Conservation (phyloP, 2,329 filamentous ascomycete genomes). For the Celoporthe dispersa region DNA sequence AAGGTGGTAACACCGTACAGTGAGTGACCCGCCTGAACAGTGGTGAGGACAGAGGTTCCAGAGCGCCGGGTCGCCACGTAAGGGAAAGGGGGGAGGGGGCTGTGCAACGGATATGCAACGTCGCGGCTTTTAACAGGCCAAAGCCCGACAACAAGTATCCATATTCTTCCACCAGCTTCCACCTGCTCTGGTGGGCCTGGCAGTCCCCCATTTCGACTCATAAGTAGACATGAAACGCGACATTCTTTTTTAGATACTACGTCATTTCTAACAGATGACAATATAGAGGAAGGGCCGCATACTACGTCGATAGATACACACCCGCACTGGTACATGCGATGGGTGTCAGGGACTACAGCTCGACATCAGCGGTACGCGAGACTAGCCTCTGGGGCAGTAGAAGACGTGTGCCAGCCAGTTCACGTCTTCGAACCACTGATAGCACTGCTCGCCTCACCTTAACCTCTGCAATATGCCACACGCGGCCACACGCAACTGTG, state of each 20-base stretch:
- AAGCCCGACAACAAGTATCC: background rate
- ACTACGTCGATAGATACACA: background rate
- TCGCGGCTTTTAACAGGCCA: constrained; percentile 4
- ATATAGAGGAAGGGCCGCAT: background rate
- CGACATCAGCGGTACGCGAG: background rate
- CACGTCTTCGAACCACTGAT: background rate
- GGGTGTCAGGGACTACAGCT: background rate
- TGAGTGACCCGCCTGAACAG: background rate
- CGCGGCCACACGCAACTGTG: background rate
- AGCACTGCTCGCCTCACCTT: background rate
- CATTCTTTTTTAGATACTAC: background rate
- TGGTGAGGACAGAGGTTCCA: background rate
- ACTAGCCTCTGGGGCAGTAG: too few relatives aligned
- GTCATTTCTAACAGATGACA: background rate
- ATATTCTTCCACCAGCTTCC: constrained; percentile 3
- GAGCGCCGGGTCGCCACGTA: constrained; percentile 11
- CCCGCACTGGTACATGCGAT: background rate
- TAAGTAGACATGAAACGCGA: background rate
- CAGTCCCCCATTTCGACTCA: background rate
- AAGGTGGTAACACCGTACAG: background rate
- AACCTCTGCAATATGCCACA: background rate
- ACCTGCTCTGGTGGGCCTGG: background rate
- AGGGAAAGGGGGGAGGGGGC: background rate
- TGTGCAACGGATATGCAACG: background rate
- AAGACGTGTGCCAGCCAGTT: background rate